Percentiles rank a stretch among this genome's conserved stretches.
Conservation (phyloP, 495 filamentous ascomycete genomes). For the Cladorrhinum samala region DNA sequence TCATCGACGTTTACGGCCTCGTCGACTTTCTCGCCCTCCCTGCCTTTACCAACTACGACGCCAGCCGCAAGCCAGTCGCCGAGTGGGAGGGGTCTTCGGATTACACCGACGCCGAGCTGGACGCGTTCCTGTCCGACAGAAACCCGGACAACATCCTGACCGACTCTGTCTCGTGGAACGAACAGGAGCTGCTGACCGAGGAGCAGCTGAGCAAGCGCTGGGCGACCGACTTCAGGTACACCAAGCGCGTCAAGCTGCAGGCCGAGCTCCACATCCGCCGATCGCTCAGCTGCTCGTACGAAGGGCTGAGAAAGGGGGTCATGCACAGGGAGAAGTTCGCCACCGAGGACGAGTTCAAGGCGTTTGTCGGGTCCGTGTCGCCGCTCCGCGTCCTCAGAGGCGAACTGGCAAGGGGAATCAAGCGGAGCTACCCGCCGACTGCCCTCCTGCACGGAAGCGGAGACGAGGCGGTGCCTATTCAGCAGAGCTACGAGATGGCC, state of each 20-base stretch:
- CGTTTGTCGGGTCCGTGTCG: slow-evolving; percentile 16
- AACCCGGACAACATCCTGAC: slow-evolving; percentile 15
- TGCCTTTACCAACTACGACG: neutral
- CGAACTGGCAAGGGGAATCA: neutral
- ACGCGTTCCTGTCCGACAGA: slow-evolving; percentile 15
- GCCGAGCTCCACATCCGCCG: slow-evolving; percentile 23
- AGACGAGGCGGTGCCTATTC: slow-evolving; percentile 16
- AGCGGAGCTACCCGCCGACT: slow-evolving; percentile 19
- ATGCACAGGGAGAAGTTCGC: slow-evolving; percentile 23
- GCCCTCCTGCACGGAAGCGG: slow-evolving; percentile 25
- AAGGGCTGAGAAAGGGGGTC: slow-evolving; percentile 10
- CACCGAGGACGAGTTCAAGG: slow-evolving; percentile 10
- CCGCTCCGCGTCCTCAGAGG: slow-evolving; percentile 12
- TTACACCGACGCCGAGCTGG: slow-evolving; percentile 17
- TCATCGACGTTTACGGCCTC: slow-evolving; percentile 23
- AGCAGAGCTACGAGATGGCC: slow-evolving; percentile 21
- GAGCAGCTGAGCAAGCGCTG: slow-evolving; percentile 14
- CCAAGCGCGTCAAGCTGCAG: slow-evolving; percentile 17
- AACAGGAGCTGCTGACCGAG: slow-evolving; percentile 13
- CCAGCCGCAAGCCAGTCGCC: neutral
- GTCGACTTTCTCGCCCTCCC: slow-evolving; percentile 15
- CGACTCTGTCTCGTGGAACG: slow-evolving; percentile 20
- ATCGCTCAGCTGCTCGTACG: neutral
- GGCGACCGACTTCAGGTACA: slow-evolving; percentile 18
- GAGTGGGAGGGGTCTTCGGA: slow-evolving; percentile 14